Evolutionary conservation across 306 rosid species (phyloP), one percentile per base, ranked within the genome.

Genomic region (Psophocarpus tetragonolobus): DNA sequence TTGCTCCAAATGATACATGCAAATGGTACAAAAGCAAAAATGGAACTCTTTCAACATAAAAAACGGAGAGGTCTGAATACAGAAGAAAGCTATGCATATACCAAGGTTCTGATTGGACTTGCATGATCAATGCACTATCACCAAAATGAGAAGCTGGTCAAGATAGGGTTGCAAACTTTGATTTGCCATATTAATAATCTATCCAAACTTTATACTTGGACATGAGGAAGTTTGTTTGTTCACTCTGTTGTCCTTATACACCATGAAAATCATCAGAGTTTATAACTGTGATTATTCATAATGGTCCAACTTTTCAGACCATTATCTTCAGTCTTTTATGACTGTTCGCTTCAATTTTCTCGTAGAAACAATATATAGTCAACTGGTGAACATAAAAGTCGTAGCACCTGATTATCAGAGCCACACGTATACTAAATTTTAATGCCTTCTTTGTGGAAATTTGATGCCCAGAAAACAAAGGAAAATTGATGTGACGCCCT

Each of bases 1-100:
- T 79, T 82, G 73, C 87, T 79, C 33, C 85, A 80, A 76, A 83
- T 72, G 87, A 83, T 76, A 72, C 79, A 77, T 86, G 64, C 85
- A 86, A 83, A 66, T 80, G 73, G 89, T 72, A 61, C 71, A 51
- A 75, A 73, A 83, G 61, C 74, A 33, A 86, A 80, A 71, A 82
- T n/a, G 18, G 26, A 53, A 72, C 41, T 30, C 64, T 27, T 47
- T 65, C 61, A 53, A 30, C 62, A 76, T 71, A 2, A 76, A 23
- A 76, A 63, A 36, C 5, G 71, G 58, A 42, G 65, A 42, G 56
- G 76, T 69, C 41, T 26, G 0, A 56, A 79, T 79, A 50, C 77
- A 79, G 73, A 29, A 24, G 57, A 79, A 60, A 68, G 70, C 21
- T 36, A 74, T 36, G 70, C 51, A 17, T 68, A 9, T 56, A 17